Evolutionary conservation across 208 protist species (phyloP).

Genomic region (Acanthamoeba castellanii): DNA sequence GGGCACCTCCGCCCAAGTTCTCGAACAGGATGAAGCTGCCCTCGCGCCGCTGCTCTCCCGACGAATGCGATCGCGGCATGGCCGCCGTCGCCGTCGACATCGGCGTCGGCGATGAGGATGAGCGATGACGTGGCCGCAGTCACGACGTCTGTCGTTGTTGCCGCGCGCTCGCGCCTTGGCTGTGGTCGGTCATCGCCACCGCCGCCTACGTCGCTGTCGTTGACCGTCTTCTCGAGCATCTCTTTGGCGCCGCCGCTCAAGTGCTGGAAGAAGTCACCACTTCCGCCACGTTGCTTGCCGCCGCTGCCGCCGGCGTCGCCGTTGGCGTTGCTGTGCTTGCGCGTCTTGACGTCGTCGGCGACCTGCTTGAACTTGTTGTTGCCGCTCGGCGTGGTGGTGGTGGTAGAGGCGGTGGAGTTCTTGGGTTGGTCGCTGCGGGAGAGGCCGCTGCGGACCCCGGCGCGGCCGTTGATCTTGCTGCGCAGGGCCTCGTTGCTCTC

Average conservation of each 20-base stretch:
- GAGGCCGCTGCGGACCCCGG: background rate
- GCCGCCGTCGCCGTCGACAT: background rate
- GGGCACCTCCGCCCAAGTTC: constrained; percentile 3
- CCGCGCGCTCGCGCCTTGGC: background rate
- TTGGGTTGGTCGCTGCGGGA: background rate
- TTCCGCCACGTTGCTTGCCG: background rate
- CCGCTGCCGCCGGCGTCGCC: background rate
- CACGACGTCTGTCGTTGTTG: background rate
- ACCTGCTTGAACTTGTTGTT: constrained; percentile 10
- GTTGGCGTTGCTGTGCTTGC: background rate
- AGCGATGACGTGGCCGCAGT: background rate
- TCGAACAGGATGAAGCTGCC: constrained; percentile 17
- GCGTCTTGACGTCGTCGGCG: background rate
- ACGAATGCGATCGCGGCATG: background rate
- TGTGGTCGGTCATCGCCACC: background rate
- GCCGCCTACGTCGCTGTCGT: too few relatives aligned
- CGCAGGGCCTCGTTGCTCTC: constrained; percentile 32
- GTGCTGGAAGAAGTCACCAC: constrained; percentile 19
- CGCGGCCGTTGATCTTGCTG: background rate
- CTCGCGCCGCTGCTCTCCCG: background rate
- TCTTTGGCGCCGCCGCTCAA: constrained; percentile 5
- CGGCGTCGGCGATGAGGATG: background rate
- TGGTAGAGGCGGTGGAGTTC: background rate
- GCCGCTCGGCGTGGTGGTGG: background rate
- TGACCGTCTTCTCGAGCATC: constrained; percentile 2